These are phyloP conservation scores for Boletus vinaceobasis DNA, from an alignment of 768 basidiomycete genomes.

Conservation along the genomic window DNA sequence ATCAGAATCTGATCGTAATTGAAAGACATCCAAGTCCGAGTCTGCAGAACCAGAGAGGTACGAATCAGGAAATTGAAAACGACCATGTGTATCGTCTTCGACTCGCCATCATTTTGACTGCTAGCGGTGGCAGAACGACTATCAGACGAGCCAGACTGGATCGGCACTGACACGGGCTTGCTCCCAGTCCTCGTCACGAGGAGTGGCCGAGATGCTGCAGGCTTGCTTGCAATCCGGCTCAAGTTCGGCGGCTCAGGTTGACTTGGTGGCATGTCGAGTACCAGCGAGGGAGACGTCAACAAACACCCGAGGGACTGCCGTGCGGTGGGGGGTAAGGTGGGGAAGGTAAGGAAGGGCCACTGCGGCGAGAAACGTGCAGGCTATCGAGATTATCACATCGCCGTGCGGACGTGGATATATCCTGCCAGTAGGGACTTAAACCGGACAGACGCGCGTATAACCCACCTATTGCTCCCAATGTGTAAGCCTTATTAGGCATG, in stretches of 20 bases:
- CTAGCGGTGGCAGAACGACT: neutral
- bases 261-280: constrained; percentile 10
- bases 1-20: neutral
- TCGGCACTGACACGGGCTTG: neutral
- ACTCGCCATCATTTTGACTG: constrained; percentile 13
- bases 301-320: too few relatives aligned
- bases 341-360: neutral
- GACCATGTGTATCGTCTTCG: neutral
- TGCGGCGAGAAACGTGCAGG: neutral
- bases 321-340: neutral
- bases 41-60: constrained; percentile 5
- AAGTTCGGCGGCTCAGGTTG: neutral
- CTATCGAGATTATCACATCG: neutral
- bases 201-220: neutral
- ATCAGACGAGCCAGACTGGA: constrained; percentile 9
- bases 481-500: too few relatives aligned
- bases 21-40: constrained; percentile 13
- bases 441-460: neutral
- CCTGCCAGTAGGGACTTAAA: neutral
- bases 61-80: neutral
- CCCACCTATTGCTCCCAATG: too few relatives aligned
- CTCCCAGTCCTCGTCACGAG: constrained; percentile 16
- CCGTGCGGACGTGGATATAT: neutral
- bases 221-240: neutral
- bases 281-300: constrained; percentile 10